Evolutionary conservation across 139 green algal genomes (phyloP).

Genomic region (Pycnococcus provasolii): DNA sequence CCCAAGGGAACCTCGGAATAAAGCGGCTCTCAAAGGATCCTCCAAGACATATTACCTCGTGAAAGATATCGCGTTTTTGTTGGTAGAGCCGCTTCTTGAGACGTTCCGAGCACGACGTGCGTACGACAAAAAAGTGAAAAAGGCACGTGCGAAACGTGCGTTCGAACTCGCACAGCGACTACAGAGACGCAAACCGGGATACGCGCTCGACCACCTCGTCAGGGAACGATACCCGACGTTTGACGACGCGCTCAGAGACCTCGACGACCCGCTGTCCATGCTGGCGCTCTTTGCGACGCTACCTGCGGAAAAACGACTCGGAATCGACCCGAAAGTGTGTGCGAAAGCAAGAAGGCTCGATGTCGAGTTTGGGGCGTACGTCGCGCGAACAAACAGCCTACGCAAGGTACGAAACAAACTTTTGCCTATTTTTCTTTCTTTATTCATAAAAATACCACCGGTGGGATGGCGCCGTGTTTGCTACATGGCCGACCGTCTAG

Average conservation of each 20-base stretch:
- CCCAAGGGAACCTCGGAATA: conserved; percentile 93
- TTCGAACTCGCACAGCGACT: conserved; percentile 55
- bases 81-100: conserved; percentile 86
- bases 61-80: conserved; percentile 93
- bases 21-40: conserved; percentile 54
- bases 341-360: conserved; percentile 43
- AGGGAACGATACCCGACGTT: conserved; percentile 95
- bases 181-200: conserved; percentile 43
- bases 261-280: conserved; percentile 93
- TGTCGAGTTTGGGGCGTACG: conserved; percentile 90
- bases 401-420: conserved; percentile 39
- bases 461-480: too few relatives aligned
- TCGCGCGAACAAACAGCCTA: conserved; percentile 67
- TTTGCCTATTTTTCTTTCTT: neutral
- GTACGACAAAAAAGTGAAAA: conserved; percentile 61
- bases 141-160: conserved; percentile 68
- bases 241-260: conserved; percentile 88
- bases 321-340: conserved; percentile 4
- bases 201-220: conserved; percentile 88
- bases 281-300: conserved; percentile 91
- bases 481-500: too few relatives aligned
- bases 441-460: too few relatives aligned
- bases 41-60: conserved; percentile 99
- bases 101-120: conserved; percentile 39
- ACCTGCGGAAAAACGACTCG: conserved; percentile 51